These are phyloP conservation scores for Gaeumannomyces tritici DNA, from an alignment of 2,329 filamentous ascomycete genomes.

Conservation along the genomic window DNA sequence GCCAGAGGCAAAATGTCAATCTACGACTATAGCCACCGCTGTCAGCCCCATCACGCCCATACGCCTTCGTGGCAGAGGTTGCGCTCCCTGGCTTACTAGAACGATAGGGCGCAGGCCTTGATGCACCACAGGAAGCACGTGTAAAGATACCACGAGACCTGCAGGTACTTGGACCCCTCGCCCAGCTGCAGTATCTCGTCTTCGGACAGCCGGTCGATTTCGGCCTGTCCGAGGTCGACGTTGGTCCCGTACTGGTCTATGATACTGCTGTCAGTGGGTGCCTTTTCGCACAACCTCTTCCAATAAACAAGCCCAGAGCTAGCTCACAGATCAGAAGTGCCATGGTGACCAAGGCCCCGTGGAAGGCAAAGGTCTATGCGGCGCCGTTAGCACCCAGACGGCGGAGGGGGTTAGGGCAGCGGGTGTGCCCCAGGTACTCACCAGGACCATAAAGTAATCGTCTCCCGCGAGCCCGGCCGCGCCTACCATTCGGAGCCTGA, in stretches of 20 bases:
- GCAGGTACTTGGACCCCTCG: not conserved
- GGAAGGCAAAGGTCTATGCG: not conserved
- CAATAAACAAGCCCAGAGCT: not conserved
- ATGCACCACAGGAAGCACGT: not conserved
- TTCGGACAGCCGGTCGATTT: not conserved
- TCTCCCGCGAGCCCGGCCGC: slow-evolving; percentile 5
- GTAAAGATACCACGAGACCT: not conserved
- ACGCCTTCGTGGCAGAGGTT: not conserved
- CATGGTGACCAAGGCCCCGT: not conserved
- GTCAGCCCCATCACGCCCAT: not conserved
- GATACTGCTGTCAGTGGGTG: not conserved
- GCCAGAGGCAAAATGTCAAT: not conserved
- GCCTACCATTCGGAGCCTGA: slow-evolving; percentile 7
- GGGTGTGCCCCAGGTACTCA: not conserved
- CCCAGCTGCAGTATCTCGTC: not conserved
- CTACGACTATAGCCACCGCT: not conserved
- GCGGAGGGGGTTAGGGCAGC: not conserved
- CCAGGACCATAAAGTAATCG: slow-evolving; percentile 4
- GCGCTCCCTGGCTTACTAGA: not conserved
- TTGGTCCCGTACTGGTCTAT: not conserved
- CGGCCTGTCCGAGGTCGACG: not conserved
- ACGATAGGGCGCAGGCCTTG: not conserved
- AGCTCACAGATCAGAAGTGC: not conserved
- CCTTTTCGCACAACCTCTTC: not conserved
- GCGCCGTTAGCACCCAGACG: not conserved